Evolutionary conservation across 495 filamentous ascomycete genomes (phyloP).

Genomic region (Neurospora tetrasperma): DNA sequence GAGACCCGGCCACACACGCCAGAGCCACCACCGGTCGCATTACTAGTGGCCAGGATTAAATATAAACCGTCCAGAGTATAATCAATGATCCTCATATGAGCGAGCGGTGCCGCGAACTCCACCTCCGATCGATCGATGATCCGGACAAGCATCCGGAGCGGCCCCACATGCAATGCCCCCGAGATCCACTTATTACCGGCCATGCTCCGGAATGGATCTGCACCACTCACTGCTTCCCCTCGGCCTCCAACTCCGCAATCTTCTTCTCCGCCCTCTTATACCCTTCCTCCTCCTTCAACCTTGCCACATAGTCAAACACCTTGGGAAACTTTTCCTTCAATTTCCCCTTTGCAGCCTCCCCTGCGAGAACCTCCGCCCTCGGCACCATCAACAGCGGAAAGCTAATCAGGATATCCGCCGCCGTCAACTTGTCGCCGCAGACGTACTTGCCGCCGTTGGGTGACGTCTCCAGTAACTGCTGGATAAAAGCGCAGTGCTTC

Average conservation of each 20-base stretch:
- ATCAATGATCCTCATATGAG: neutral
- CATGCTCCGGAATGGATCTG: neutral
- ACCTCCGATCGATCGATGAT: neutral
- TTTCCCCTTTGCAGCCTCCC: neutral
- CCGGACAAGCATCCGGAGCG: neutral
- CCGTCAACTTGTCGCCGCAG: slow-evolving; percentile 60
- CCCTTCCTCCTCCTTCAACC: slow-evolving; percentile 49
- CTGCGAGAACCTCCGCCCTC: slow-evolving; percentile 48
- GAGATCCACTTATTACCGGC: neutral
- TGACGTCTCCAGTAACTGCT: slow-evolving; percentile 55
- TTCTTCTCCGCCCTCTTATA: slow-evolving; percentile 46
- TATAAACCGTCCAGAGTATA: neutral
- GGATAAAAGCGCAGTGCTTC: slow-evolving; percentile 60
- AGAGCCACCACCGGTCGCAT: neutral
- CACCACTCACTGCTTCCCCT: neutral
- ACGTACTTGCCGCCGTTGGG: slow-evolving; percentile 49
- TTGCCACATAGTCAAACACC: slow-evolving; percentile 51
- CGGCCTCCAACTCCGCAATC: slow-evolving; percentile 47
- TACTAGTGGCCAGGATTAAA: neutral
- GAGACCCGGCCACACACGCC: neutral
- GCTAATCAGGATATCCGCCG: slow-evolving; percentile 71
- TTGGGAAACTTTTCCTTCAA: slow-evolving; percentile 26
- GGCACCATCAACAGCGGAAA: slow-evolving; percentile 52
- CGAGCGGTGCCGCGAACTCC: neutral
- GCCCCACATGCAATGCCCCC: neutral